Conservation (phyloP, 129 eudicot genomes). For the Centaurea solstitialis region DNA sequence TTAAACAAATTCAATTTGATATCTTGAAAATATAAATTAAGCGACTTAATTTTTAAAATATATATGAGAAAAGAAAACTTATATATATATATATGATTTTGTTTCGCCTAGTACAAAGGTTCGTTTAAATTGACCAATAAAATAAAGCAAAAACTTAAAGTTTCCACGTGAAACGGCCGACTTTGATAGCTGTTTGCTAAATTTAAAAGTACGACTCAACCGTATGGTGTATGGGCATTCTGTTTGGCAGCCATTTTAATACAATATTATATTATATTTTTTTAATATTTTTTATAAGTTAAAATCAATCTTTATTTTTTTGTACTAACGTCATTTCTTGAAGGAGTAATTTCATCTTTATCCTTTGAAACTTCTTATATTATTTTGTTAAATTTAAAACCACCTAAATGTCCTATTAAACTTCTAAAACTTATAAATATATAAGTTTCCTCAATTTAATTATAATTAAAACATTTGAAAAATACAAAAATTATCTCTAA, state of each 20-base stretch:
- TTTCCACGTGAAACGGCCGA: conserved; percentile 33
- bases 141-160: conserved; percentile 14
- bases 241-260: background rate
- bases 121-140: background rate
- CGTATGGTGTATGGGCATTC: conserved; percentile 13
- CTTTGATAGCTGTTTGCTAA: conserved; percentile 29
- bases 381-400: no score
- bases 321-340: no score
- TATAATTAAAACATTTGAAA: no score
- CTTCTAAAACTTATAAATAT: no score
- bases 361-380: no score
- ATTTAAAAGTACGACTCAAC: conserved; percentile 3
- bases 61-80: background rate
- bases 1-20: background rate
- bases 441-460: no score
- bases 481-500: no score
- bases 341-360: no score
- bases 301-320: no score
- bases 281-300: background rate
- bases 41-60: background rate
- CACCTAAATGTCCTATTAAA: no score
- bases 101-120: background rate
- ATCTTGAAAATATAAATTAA: no score
- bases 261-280: background rate
- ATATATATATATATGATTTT: background rate